phyloP scores from a whole-genome alignment of 2,329 filamentous ascomycete species.

The Penicillium rolfsii region DNA sequence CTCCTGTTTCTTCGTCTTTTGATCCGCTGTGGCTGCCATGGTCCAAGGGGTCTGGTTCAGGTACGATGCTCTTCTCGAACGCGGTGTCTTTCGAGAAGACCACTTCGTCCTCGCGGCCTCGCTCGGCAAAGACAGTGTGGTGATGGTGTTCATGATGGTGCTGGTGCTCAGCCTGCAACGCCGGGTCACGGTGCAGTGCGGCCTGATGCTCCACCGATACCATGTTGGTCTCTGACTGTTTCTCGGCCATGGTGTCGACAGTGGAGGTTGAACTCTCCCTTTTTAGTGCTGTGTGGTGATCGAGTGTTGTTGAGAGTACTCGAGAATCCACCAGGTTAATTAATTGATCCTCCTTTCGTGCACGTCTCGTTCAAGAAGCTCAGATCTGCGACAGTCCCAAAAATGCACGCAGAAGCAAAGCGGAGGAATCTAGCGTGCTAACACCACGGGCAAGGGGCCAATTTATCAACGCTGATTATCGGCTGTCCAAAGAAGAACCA shows the following conservation, averaged over 20 bases:
- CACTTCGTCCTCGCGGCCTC: slow-evolving; percentile 49
- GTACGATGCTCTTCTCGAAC: slow-evolving; percentile 44
- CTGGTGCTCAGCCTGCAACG: slow-evolving; percentile 43
- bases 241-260: slow-evolving; percentile 11
- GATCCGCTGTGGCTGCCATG: slow-evolving; percentile 35
- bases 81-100: slow-evolving; percentile 53
- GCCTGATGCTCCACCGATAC: not conserved
- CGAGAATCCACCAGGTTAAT: not conserved
- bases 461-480: slow-evolving; percentile 6
- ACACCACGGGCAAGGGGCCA: not conserved
- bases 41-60: slow-evolving; percentile 44
- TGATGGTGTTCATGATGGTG: slow-evolving; percentile 47
- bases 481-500: not conserved
- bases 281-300: not conserved
- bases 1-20: slow-evolving; percentile 47
- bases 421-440: not conserved
- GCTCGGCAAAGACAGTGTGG: slow-evolving; percentile 41
- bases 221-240: slow-evolving; percentile 1
- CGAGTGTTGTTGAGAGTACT: slow-evolving; percentile 1
- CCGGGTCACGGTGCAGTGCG: slow-evolving; percentile 34
- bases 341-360: not conserved
- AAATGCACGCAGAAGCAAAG: not conserved
- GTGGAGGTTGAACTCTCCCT: not conserved
- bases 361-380: not conserved
- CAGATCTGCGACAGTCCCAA: not conserved